A percentile compares a stretch with the other conserved stretches of the same genome.
phyloP scores from a whole-genome alignment of 2,329 filamentous ascomycete genomes.

The Annulohypoxylon truncatum region DNA sequence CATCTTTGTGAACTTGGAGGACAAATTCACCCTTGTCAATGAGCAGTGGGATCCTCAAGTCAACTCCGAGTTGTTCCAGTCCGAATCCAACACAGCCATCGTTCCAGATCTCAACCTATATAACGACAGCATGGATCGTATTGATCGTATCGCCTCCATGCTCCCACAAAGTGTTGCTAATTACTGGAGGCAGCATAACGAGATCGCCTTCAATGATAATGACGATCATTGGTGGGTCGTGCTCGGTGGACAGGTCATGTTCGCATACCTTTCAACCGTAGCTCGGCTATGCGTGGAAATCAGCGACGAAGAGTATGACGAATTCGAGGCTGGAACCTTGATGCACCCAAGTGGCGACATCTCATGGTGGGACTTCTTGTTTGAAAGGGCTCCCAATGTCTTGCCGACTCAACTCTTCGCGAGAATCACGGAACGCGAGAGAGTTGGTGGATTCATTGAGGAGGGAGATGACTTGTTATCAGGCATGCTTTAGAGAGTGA shows the following conservation, averaged over 20 bases:
- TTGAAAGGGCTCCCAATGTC: background rate
- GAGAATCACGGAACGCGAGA: background rate
- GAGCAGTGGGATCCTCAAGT: background rate
- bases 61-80: background rate
- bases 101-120: background rate
- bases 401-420: conserved; percentile 6
- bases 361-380: conserved; percentile 16
- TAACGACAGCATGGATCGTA: background rate
- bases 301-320: background rate
- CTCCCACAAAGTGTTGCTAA: background rate
- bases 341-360: conserved; percentile 21
- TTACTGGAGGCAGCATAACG: background rate
- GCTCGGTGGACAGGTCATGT: background rate
- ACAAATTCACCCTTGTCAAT: background rate
- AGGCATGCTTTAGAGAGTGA: background rate
- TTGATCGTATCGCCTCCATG: background rate
- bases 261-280: conserved; percentile 4
- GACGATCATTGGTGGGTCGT: conserved; percentile 1
- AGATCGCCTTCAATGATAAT: background rate
- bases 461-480: background rate
- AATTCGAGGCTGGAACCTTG: conserved; percentile 7
- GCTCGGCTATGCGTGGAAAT: background rate
- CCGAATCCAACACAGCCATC: background rate
- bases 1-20: conserved; percentile 7
- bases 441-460: background rate